Conservation (phyloP, 805 yeast species). For the Candida verbasci region DNA sequence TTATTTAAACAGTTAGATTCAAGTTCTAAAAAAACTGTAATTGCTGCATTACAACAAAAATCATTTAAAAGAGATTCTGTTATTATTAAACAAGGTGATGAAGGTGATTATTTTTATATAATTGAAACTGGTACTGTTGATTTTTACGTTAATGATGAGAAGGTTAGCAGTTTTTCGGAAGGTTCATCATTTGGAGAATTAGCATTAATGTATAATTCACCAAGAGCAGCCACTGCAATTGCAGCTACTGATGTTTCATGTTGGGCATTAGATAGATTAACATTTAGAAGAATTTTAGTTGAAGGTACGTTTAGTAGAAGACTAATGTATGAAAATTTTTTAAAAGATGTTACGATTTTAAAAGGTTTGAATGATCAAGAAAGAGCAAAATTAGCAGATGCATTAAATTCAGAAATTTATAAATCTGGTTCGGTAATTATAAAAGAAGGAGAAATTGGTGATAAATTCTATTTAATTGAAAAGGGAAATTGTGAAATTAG, state of each 20-base stretch:
- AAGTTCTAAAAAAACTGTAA: constrained; percentile 70
- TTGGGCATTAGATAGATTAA: constrained; percentile 92
- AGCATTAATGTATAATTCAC: constrained; percentile 95
- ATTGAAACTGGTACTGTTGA: constrained; percentile 84
- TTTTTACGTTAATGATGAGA: constrained; percentile 64
- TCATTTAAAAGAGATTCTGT: constrained; percentile 52
- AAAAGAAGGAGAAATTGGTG: constrained; percentile 71
- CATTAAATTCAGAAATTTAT: constrained; percentile 73
- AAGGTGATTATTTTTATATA: constrained; percentile 88
- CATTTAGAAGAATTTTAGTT: constrained; percentile 85
- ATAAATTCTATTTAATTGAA: constrained; percentile 47
- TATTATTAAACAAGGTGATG: constrained; percentile 87
- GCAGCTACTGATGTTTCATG: constrained; percentile 66
- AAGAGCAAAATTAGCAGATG: constrained; percentile 91
- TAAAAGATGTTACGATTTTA: constrained; percentile 81
- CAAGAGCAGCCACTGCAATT: constrained; percentile 91
- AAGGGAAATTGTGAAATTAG: constrained; percentile 78
- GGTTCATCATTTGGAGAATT: constrained; percentile 95
- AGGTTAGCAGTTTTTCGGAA: constrained; percentile 71
- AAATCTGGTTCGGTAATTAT: constrained; percentile 72
- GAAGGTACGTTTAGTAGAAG: constrained; percentile 91
- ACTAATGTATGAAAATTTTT: constrained; percentile 81
- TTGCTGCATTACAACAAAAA: constrained; percentile 80
- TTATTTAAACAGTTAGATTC: constrained; percentile 79
- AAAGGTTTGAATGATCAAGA: constrained; percentile 70